phyloP scores from a whole-genome alignment of 208 protist species.

The Angomonas ambiguus region DNA sequence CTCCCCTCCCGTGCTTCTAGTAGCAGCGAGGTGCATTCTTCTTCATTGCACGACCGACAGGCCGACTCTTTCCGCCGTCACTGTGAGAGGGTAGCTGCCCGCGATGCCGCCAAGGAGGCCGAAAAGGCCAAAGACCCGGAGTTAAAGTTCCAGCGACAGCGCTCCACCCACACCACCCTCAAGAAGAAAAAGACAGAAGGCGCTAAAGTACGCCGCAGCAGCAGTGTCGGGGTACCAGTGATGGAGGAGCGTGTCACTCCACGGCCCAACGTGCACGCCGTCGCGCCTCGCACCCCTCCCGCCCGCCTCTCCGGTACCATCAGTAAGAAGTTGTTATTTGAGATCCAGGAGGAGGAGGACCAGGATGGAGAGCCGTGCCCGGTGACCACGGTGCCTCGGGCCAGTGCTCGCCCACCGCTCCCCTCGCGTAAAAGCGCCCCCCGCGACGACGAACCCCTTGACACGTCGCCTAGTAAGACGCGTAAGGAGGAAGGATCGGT shows the following conservation, averaged over 20 bases:
- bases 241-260: not conserved
- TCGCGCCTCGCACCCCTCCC: not conserved
- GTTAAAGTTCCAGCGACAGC: not conserved
- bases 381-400: slow-evolving; percentile 11
- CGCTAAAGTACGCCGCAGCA: not conserved
- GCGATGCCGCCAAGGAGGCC: not conserved
- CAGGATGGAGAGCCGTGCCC: slow-evolving; percentile 14
- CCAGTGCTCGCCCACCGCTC: slow-evolving; percentile 5
- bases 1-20: not conserved
- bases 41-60: not conserved
- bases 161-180: not conserved
- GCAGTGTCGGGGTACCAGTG: too few relatives aligned
- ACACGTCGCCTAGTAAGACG: not conserved
- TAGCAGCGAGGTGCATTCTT: not conserved
- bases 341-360: not conserved
- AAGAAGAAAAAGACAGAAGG: slow-evolving; percentile 1
- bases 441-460: not conserved
- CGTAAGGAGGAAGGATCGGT: not conserved
- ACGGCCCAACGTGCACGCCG: not conserved
- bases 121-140: not conserved
- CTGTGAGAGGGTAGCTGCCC: not conserved
- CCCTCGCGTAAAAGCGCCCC: not conserved
- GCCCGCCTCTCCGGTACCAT: slow-evolving; percentile 12
- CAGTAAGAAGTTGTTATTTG: slow-evolving; percentile 18
- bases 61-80: not conserved